Evolutionary conservation across 345 rosid species (phyloP), one percentile per base, ranked within the genome.

Genomic region (Tarenaya hassleriana): DNA sequence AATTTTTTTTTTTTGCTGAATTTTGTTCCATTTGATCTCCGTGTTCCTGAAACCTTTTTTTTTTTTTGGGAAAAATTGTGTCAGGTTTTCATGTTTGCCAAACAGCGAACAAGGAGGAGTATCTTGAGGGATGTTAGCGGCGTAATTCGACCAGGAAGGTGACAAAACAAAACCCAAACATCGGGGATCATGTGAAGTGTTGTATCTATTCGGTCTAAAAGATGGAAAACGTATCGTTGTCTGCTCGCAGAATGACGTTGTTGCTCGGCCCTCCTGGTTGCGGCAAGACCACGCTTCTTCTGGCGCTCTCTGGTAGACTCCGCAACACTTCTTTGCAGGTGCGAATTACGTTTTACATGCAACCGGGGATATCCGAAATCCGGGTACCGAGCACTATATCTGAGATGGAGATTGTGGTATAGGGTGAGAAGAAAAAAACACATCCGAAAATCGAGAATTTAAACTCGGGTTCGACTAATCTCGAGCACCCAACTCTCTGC

Each of bases 111-210:
- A 19, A 77, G 59, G 68, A 61, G 77, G 34, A 68, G 47, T 52
- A 74, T 87, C 58, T 73, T 87, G 29, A 69, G 73, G 13, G 77
- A 79, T 45, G 83, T 76, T 41, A 81, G 75, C 10, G 87, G 96
- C 34, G 62, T 79, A 70, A 58, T 84, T 59, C 75, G 73, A 47
- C 89, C 50, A 13, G 41, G 14, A 49, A 64, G 69, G 69, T 63
- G n/a, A n/a, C n/a, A n/a, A n/a, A n/a, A n/a, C n/a, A n/a, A n/a
- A n/a, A n/a, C n/a, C n/a, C n/a, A n/a, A 24, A 24, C 2, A 24
- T 24, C 29, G 2, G 2, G 3, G 29, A 24, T 24, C 5, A 24
- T 24, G 29, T 2, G 5, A 5, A 24, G 5, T 24, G 2, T 24
- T 2, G 29, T 24, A 24, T 24, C 3, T 24, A 24, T 24, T 24